Evolutionary conservation across 1,139 yeast species (phyloP), one percentile per base, ranked within the genome.

Genomic region (Sugiyamaella grinbergsii): DNA sequence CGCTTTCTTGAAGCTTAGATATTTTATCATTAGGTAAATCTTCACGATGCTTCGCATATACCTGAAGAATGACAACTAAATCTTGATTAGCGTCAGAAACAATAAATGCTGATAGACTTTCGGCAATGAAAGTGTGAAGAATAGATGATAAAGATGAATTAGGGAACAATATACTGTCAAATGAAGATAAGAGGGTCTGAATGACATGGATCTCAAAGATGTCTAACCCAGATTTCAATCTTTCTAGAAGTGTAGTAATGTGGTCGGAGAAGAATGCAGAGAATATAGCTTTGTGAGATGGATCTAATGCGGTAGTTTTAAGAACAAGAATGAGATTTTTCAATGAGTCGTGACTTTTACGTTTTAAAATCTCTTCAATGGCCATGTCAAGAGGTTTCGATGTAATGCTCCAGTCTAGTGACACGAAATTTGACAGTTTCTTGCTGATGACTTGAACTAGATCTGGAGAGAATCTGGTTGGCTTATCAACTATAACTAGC

Each of bases 361-460:
- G 47, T 19, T 42, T 42, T 15, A 37, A n/a, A 2, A 48, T 34
- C 23, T 36, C 47, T n/a, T 43, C 31, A 7, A 33, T 8, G 4
- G 23, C 41, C 15, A 32, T 13, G 8, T 18, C 15, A 10, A 48
- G 18, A 2, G 42, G 19, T 28, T 22, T 6, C n/a, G 33, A 20
- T 5, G 44, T 47, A 3, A 19, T 26, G 3, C 39, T 43, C 42
- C 46, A 38, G 34, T 40, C 32, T 16, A 44, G 11, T 8, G 40
- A 16, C 13, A 32, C 29, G n/a, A 49, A 40, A 37, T 54, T 54
- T 11, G 55, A 49, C 20, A 58, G 50, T 47, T 60, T 59, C 48
- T 53, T 55, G n/a, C 62, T 59, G n/a, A 53, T 50, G 26, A 59
- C 33, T 26, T 52, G 43, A 50, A 48, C 28, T 51, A 52, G 43